Base-by-base conservation (phyloP, 139 green algal genomes). In the Medakamo hakoo region DNA sequence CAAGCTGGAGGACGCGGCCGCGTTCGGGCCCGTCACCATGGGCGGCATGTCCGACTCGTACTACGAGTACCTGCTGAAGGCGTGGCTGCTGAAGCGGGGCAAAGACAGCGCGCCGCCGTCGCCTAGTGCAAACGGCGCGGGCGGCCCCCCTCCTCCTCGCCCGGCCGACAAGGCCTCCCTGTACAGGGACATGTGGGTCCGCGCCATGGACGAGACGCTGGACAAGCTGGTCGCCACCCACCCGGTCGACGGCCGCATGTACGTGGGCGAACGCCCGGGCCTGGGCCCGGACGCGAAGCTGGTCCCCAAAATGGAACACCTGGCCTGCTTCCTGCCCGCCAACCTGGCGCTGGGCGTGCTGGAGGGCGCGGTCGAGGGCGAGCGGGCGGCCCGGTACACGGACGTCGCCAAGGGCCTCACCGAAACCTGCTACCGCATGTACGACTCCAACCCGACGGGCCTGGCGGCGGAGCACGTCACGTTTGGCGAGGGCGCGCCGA, bases 301-400 rank as follows among this genome's bases (percentile, higher is more conserved):
- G 75, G 55, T 60, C n/a, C 57, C 72, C 58, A 75, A 74, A 57
- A 87, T 91, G 75, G 79, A 88, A 57, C 84, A 91, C 66, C 70
- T 90, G 31, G 68, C 71, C 4, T 91, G 84, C 73, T 91, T 91
- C 60, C 58, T 83, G 20, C 67, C 76, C 1, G 85, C 70, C 23
- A 86, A 83, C 67, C 65, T 91, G 26, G 76, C 77, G 2, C 71
- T 92, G 32, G 80, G 82, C 24, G 78, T 59, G 24, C 62, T 71
- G 48, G 27, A 62, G 2, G 71, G 69, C 26, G 70, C 69, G 22
- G 74, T 79, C 27, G 63, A 30, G 9, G 71, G 64, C 0, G 31
- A 27, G 27, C 80, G 80, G 58, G 75, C 70, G 55, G 59, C 69
- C 20, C 57, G 30, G 26, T 82, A 82, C 63, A 28, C 82, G 57